Conservation (phyloP, 2,329 filamentous ascomycete species). For the Botrytis paeoniae region DNA sequence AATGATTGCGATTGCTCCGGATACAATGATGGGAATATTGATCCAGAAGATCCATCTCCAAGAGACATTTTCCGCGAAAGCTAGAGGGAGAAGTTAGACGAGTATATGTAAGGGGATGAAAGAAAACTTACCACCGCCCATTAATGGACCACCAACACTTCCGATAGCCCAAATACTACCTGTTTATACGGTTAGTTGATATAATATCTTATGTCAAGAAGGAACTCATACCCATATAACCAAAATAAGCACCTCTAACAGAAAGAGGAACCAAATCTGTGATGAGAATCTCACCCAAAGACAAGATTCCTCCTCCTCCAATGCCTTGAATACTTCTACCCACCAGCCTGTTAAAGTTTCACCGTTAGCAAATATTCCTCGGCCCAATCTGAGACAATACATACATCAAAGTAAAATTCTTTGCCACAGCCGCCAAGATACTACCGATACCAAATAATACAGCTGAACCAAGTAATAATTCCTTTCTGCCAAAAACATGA, state of each 20-base stretch:
- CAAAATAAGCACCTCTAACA: constrained; percentile 42
- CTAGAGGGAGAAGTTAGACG: constrained; percentile 28
- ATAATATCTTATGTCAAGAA: background rate
- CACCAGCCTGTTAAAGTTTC: constrained; percentile 34
- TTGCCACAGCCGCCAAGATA: constrained; percentile 40
- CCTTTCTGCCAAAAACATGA: constrained; percentile 43
- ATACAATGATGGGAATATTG: constrained; percentile 34
- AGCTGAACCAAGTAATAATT: constrained; percentile 30
- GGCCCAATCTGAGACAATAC: constrained; percentile 5
- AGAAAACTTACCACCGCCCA: constrained; percentile 43
- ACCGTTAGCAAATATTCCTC: background rate
- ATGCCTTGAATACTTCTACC: constrained; percentile 48
- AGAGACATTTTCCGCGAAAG: constrained; percentile 48
- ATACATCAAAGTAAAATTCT: constrained; percentile 39
- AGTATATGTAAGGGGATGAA: too few relatives aligned
- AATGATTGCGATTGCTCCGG: constrained; percentile 29
- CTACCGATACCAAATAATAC: constrained; percentile 43
- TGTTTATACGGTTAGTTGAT: background rate
- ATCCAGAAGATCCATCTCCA: constrained; percentile 65
- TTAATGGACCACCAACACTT: constrained; percentile 49
- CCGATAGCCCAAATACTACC: constrained; percentile 52
- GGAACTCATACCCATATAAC: constrained; percentile 33
- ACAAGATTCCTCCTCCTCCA: constrained; percentile 50
- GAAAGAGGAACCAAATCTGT: constrained; percentile 47
- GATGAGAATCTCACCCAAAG: constrained; percentile 46